Evolutionary conservation across 768 basidiomycete genomes (phyloP).

Genomic region (Dentipellis sp.): DNA sequence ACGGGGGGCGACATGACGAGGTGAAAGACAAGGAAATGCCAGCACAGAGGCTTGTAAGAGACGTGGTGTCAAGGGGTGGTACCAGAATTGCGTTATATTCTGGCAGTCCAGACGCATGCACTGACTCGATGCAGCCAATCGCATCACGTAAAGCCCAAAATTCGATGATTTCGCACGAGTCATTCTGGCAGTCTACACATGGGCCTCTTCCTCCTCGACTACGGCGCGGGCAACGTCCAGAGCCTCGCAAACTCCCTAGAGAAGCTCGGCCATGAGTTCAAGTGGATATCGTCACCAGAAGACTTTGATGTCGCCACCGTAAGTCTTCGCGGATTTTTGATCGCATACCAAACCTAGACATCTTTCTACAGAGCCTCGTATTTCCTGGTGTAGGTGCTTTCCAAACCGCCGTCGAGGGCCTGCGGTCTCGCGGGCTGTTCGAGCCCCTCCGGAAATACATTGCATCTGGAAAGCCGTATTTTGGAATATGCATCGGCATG

Average conservation of each 20-base stretch:
- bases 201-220: constrained; percentile 82
- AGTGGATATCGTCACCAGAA: constrained; percentile 73
- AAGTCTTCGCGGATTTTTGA: constrained; percentile 25
- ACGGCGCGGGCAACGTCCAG: constrained; percentile 92
- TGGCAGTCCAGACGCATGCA: neutral
- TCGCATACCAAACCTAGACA: constrained; percentile 2
- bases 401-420: constrained; percentile 74
- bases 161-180: neutral
- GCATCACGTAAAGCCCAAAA: neutral
- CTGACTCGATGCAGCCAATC: neutral
- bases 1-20: constrained; percentile 40
- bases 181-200: neutral
- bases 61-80: neutral
- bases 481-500: constrained; percentile 98
- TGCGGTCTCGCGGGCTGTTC: constrained; percentile 62
- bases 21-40: neutral
- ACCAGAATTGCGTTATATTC: constrained; percentile 1
- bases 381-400: constrained; percentile 98
- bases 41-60: neutral
- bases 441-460: constrained; percentile 80
- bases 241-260: constrained; percentile 88
- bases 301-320: constrained; percentile 90
- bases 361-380: constrained; percentile 65
- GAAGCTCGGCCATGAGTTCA: constrained; percentile 76
- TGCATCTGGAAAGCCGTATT: constrained; percentile 82